Evolutionary conservation across 768 basidiomycete species (phyloP), one percentile per base, ranked within the genome.

Genomic region (Trametes cubensis): DNA sequence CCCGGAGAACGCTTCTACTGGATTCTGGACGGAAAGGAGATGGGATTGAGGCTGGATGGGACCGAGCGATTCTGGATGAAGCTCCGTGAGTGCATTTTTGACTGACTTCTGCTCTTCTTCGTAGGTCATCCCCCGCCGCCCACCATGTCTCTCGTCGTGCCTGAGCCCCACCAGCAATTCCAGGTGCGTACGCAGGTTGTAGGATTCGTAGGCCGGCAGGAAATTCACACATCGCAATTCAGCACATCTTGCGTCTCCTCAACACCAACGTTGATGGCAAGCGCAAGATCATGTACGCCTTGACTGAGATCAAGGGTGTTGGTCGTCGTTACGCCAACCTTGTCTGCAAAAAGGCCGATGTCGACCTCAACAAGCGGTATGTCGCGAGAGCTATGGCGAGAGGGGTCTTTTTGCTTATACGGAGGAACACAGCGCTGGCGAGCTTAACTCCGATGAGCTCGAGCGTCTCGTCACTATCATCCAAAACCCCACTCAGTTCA

Each of bases 251-350:
- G 63, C 97, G 97, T 90, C 87, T 99, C 47, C 83, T 97, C 70
- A 98, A 98, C 85, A 98, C 97, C 76, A 98, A 98, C 82, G 97
- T 99, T 69, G 96, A 98, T 78, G 97, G 97, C 70, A 95, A 96
- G 77, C 89, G 97, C 71, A 99, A 99, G 83, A 90, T 99, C 78
- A 98, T 94, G 92, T 98, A 94, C 77, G 96, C 97, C 72, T 77
- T 98, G 82, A 98, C 97, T 50, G 97, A 99, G 83, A 99, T 99
- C 85, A 98, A 98, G 85, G 97, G 97, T 87, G 97, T 99, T 63
- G 97, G 97, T 72, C 90, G 97, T 67, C 91, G 97, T 56, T 99
- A 98, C 81, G 89, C 97, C 74, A 98, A 98, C 81, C 80, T 98
- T 72, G 96, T 98, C 70, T 98, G 97, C 88, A 98, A 98, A 81